Evolutionary conservation across 228 moss, liverwort and hornwort species (phyloP), one percentile per base, ranked within the genome.

Genomic region (Sphagnum fallax): DNA sequence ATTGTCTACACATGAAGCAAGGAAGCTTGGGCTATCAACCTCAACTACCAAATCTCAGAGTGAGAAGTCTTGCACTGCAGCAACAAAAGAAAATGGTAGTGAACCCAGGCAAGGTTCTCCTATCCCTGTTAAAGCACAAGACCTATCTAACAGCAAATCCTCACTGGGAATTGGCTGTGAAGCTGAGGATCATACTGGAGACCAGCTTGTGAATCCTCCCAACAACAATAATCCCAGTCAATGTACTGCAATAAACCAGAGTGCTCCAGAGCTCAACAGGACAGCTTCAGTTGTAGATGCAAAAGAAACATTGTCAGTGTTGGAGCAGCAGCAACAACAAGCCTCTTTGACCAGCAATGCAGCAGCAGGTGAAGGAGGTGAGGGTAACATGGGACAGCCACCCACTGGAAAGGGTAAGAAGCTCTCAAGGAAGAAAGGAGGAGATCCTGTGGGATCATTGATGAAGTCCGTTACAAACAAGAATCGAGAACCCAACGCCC

Each of bases 371-470:
- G 16, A n/a, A 6, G n/a, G n/a, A 13, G n/a, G 15, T 10, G 51
- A 66, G 10, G 66, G 49, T 6, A 66, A 18, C 15, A 66, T 4
- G 51, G 5, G n/a, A 52, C 50, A 66, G 10, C 9, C 6, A 49
- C 18, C 66, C 52, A 52, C 52, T 10, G 12, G 47, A 55, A 55
- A 32, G 0, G 68, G 66, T n/a, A 52, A 68, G 68, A 68, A 57
- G 48, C 18, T 32, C 15, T 8, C 57, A 6, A 67, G 67, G 67
- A 67, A 32, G 12, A 32, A 57, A 32, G 52, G 32, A 6, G 32
- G 67, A 67, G 15, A 53, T 62, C 14, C 14, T 62, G 62, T n/a
- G 32, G 14, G 62, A 51, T 32, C 32, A 32, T 32, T 32, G 32
- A 32, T 32, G 32, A 32, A 32, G 32, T 32, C 32, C 32, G 2